phyloP scores from a whole-genome alignment of 2,329 filamentous ascomycete species.

The Fusarium begoniae region DNA sequence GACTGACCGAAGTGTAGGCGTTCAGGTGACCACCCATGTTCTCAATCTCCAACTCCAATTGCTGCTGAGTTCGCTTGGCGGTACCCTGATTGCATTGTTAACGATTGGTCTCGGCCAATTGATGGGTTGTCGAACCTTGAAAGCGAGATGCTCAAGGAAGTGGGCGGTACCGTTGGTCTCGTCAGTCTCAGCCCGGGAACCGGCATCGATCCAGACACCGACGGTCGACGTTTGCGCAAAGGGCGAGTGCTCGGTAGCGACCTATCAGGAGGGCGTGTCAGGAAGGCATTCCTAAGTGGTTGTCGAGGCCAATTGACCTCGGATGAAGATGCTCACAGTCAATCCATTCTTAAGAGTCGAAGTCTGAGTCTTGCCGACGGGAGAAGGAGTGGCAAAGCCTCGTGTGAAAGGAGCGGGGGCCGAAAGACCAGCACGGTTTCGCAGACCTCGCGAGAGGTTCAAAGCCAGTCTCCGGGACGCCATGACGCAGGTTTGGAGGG shows the following conservation, averaged over 20 bases:
- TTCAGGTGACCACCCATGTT: slow-evolving; percentile 99
- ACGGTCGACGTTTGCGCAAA: slow-evolving; percentile 98
- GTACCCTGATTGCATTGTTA: slow-evolving; percentile 73
- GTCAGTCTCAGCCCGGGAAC: slow-evolving; percentile 96
- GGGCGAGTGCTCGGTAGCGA: slow-evolving; percentile 97
- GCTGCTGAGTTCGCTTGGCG: slow-evolving; percentile 91
- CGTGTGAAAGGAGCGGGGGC: slow-evolving; percentile 80
- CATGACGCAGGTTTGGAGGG: slow-evolving; percentile 72
- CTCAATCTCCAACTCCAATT: slow-evolving; percentile 99
- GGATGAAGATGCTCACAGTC: slow-evolving; percentile 71
- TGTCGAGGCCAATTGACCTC: slow-evolving; percentile 52
- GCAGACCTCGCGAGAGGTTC: slow-evolving; percentile 90
- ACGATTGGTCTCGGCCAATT: slow-evolving; percentile 30
- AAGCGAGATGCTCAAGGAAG: slow-evolving; percentile 99
- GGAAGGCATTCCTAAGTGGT: slow-evolving; percentile 25
- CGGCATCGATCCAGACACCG: slow-evolving; percentile 99
- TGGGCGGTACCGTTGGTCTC: slow-evolving; percentile 99
- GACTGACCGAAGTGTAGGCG: slow-evolving; percentile 95
- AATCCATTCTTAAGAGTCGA: slow-evolving; percentile 97
- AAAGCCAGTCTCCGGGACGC: slow-evolving; percentile 97
- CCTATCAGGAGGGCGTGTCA: slow-evolving; percentile 62
- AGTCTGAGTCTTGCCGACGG: slow-evolving; percentile 86
- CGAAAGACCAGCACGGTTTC: slow-evolving; percentile 85
- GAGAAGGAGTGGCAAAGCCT: slow-evolving; percentile 88
- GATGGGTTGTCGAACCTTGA: slow-evolving; percentile 77